Evolutionary conservation across 2,329 filamentous ascomycete genomes (phyloP).

Genomic region (Dactylellina cionopaga): DNA sequence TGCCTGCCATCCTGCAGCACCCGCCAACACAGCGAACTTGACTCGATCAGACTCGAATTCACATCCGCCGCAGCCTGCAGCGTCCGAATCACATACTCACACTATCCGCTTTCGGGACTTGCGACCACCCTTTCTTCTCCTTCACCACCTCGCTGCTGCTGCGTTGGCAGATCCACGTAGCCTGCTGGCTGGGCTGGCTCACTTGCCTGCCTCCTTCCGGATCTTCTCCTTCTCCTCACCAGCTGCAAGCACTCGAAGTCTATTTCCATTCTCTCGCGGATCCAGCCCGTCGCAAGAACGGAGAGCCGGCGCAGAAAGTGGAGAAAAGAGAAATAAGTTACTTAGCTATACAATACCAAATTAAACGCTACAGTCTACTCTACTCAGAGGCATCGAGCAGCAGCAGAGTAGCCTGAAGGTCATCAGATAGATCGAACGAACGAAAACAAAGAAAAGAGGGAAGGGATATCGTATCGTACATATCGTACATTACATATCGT

Average conservation of each 20-base stretch:
- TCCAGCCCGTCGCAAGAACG: slow-evolving; percentile 10
- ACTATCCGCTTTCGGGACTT: background rate
- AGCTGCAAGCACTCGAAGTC: background rate
- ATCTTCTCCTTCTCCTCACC: slow-evolving; percentile 1
- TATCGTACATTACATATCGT: no score
- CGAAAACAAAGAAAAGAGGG: no score
- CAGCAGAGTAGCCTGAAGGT: no score
- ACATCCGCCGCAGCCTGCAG: slow-evolving; percentile 8
- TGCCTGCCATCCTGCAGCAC: slow-evolving; percentile 7
- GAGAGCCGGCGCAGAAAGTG: slow-evolving; percentile 13
- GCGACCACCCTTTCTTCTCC: background rate
- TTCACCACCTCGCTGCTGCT: slow-evolving; percentile 6
- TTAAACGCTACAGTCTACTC: no score
- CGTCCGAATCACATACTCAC: background rate
- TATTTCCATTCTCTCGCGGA: slow-evolving; percentile 34
- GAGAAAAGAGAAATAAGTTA: background rate
- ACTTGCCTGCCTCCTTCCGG: background rate
- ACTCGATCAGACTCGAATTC: no score
- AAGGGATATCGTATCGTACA: no score
- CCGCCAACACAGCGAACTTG: background rate
- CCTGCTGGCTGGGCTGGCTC: slow-evolving; percentile 1
- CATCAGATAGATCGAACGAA: no score
- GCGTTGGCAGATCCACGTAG: slow-evolving; percentile 51
- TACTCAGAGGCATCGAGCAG: no score
- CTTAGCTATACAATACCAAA: no score